phyloP scores from a whole-genome alignment of 164 flowering plant species.

The Vitis labrusca region DNA sequence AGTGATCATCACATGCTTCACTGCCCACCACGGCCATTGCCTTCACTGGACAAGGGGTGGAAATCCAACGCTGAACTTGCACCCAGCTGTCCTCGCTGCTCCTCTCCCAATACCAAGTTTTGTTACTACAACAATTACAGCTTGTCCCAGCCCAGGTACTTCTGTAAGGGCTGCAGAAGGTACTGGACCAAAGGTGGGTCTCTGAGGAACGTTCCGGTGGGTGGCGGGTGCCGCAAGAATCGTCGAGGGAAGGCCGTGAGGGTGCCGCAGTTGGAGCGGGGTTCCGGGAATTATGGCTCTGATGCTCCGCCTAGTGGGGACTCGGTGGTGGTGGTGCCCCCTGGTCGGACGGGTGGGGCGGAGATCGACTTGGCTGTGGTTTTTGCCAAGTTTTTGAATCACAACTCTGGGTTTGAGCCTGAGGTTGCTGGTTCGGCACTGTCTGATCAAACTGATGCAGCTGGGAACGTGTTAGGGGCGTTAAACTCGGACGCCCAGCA shows the following conservation, averaged over 20 bases:
- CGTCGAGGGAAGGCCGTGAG: conserved; percentile 36
- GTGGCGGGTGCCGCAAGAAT: conserved; percentile 72
- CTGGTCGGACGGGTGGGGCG: conserved; percentile 6
- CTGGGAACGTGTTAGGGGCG: not conserved
- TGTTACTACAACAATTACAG: conserved; percentile 85
- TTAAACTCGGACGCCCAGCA: not conserved
- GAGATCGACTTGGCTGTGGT: conserved; percentile 58
- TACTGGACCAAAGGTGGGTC: conserved; percentile 91
- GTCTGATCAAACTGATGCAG: conserved; percentile 1
- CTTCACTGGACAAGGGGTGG: conserved; percentile 25
- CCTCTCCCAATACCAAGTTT: conserved; percentile 60
- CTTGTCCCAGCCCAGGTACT: conserved; percentile 75
- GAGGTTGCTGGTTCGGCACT: conserved; percentile 1
- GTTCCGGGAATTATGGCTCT: not conserved
- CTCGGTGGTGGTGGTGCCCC: not conserved
- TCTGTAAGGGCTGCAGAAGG: conserved; percentile 66
- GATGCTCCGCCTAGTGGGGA: not conserved
- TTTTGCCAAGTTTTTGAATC: conserved; percentile 56
- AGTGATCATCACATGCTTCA: conserved; percentile 16
- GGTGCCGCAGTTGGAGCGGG: not conserved
- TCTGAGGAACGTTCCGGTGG: conserved; percentile 69
- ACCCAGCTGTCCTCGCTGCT: conserved; percentile 61
- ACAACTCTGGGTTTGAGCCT: conserved; percentile 11
- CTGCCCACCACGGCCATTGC: conserved; percentile 15
- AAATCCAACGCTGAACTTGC: conserved; percentile 30